These are phyloP conservation scores for Simmondsia chinensis DNA, from an alignment of 148 eudicot genomes.

Conservation along the genomic window DNA sequence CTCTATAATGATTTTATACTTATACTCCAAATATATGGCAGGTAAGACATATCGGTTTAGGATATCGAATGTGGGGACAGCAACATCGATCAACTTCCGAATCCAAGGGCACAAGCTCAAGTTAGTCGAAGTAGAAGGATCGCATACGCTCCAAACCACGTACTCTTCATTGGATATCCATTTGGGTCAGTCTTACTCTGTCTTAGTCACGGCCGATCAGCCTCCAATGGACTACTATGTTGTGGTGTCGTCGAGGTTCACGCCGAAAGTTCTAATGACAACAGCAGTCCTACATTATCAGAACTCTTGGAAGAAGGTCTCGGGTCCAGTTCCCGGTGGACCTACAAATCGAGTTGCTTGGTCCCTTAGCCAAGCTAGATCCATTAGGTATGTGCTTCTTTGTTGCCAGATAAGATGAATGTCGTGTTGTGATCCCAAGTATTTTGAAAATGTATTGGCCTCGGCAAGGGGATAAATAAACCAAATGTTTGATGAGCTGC, in stretches of 20 bases:
- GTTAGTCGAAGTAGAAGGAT: constrained; percentile 84
- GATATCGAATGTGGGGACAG: constrained; percentile 78
- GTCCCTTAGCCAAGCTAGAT: constrained; percentile 72
- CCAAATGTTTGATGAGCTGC: too few species aligned
- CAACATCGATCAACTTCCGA: constrained; percentile 84
- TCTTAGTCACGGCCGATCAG: constrained; percentile 79
- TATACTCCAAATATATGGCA: constrained; percentile 11
- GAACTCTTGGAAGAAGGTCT: constrained; percentile 57
- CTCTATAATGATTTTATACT: neutral
- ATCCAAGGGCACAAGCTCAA: constrained; percentile 86
- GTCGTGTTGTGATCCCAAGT: too few species aligned
- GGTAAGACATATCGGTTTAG: constrained; percentile 90
- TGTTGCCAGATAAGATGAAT: neutral
- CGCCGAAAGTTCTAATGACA: constrained; percentile 50
- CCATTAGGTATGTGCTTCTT: constrained; percentile 42
- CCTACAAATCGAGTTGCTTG: constrained; percentile 59
- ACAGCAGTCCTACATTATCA: constrained; percentile 80
- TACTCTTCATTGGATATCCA: constrained; percentile 80
- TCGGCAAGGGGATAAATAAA: too few species aligned
- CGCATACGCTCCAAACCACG: constrained; percentile 69
- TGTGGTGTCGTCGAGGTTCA: constrained; percentile 71
- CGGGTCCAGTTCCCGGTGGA: constrained; percentile 62
- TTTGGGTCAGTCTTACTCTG: constrained; percentile 83
- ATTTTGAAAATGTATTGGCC: too few species aligned
- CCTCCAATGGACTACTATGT: constrained; percentile 73